These are phyloP conservation scores for Ascochyta viciae-villosae DNA, from an alignment of 2,329 filamentous ascomycete genomes.

Conservation along the genomic window DNA sequence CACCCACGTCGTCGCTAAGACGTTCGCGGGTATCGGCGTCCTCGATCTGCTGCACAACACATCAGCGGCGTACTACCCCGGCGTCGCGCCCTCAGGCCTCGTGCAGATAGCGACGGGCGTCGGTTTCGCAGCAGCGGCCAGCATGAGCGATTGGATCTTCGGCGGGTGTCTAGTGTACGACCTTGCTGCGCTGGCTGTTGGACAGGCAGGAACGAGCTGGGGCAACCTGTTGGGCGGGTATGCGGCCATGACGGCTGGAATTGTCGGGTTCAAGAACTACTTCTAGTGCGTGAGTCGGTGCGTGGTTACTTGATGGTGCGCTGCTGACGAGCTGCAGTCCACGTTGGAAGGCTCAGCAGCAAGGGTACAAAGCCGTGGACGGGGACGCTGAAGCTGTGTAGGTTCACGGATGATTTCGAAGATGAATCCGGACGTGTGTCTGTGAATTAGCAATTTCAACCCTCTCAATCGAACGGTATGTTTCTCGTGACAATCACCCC, in stretches of 20 bases:
- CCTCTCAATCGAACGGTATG: neutral
- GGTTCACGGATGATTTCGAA: neutral
- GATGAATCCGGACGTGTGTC: neutral
- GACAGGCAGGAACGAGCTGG: slow-evolving; percentile 60
- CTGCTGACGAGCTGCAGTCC: slow-evolving; percentile 37
- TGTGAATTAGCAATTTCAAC: neutral
- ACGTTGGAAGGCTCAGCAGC: slow-evolving; percentile 30
- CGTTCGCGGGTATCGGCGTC: slow-evolving; percentile 66
- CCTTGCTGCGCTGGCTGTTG: slow-evolving; percentile 61
- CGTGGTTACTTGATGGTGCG: neutral
- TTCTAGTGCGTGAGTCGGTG: slow-evolving; percentile 51
- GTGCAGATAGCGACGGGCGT: slow-evolving; percentile 63
- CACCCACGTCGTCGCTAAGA: slow-evolving; percentile 65
- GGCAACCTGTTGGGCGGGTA: slow-evolving; percentile 59
- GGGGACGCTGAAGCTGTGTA: slow-evolving; percentile 14
- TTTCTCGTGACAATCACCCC: slow-evolving; percentile 4
- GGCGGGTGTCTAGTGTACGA: slow-evolving; percentile 67
- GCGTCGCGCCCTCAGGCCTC: slow-evolving; percentile 53
- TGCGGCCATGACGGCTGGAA: slow-evolving; percentile 60
- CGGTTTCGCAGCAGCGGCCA: slow-evolving; percentile 59
- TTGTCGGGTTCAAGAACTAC: slow-evolving; percentile 62
- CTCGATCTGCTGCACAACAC: slow-evolving; percentile 67
- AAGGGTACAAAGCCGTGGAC: slow-evolving; percentile 28
- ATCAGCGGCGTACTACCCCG: slow-evolving; percentile 62
- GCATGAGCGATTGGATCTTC: slow-evolving; percentile 66